phyloP scores from a whole-genome alignment of 495 filamentous ascomycete species.

The Tirmania nivea region DNA sequence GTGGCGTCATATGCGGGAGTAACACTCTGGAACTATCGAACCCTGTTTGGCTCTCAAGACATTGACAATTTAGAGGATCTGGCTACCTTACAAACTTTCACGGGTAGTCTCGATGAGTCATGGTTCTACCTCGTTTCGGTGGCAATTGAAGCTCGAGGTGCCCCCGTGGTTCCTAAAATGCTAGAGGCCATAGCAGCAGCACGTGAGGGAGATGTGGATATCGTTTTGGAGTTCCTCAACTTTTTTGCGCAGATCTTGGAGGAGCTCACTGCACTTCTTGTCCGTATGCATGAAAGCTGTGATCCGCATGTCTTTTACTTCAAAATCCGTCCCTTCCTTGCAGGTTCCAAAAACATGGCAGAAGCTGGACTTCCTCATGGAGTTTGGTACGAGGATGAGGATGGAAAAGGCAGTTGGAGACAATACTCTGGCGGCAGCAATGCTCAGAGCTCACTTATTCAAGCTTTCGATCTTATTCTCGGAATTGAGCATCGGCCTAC shows the following conservation, averaged over 20 bases:
- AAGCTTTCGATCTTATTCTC: conserved; percentile 85
- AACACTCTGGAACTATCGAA: conserved; percentile 89
- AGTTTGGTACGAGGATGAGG: conserved; percentile 65
- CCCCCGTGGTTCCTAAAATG: conserved; percentile 72
- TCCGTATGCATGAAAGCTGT: conserved; percentile 79
- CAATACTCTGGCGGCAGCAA: conserved; percentile 84
- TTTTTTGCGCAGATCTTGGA: conserved; percentile 70
- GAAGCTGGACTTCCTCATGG: conserved; percentile 76
- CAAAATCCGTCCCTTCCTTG: conserved; percentile 78
- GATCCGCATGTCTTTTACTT: conserved; percentile 88
- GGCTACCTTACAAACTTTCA: conserved; percentile 67
- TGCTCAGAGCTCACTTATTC: conserved; percentile 82
- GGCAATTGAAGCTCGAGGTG: conserved; percentile 84
- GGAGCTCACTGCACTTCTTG: conserved; percentile 50
- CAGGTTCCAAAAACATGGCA: conserved; percentile 90
- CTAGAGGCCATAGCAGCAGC: conserved; percentile 69
- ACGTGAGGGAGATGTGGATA: conserved; percentile 39
- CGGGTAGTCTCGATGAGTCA: conserved; percentile 87
- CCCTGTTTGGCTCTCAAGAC: conserved; percentile 57
- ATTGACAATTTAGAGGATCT: conserved; percentile 70
- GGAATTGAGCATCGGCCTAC: conserved; percentile 84
- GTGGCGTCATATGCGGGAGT: conserved; percentile 89
- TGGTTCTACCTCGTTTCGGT: conserved; percentile 96
- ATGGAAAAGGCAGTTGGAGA: conserved; percentile 39
- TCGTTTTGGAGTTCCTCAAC: conserved; percentile 53